A percentile compares a stretch with the other conserved stretches of the same genome.
Conservation (phyloP, 2,329 filamentous ascomycete species). For the Gnomoniopsis smithogilvyi region DNA sequence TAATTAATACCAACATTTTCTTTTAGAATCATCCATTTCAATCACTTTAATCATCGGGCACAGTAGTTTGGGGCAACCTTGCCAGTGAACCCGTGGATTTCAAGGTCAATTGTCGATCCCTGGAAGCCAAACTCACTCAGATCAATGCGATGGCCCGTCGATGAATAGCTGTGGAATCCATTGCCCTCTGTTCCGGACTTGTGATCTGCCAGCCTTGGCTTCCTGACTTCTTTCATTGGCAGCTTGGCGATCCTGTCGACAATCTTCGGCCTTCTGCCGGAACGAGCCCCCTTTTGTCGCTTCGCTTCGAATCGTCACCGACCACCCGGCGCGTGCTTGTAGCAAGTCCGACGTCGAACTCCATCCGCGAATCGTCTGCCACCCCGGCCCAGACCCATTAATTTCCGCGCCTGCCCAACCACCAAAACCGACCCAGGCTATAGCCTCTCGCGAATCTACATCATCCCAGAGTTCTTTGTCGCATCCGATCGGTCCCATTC, state of each 20-base stretch:
- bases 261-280: not conserved
- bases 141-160: slow-evolving; percentile 14
- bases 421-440: not conserved
- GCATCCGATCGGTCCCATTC: not conserved
- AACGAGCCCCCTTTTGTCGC: not conserved
- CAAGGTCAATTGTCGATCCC: not conserved
- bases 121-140: not conserved
- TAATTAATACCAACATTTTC: not conserved
- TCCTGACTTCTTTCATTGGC: slow-evolving; percentile 2
- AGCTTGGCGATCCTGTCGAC: slow-evolving; percentile 4
- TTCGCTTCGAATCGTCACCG: not conserved
- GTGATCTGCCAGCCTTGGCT: not conserved
- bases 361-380: not conserved
- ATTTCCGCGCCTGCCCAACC: not conserved
- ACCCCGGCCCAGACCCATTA: not conserved
- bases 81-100: not conserved
- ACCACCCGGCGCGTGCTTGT: not conserved
- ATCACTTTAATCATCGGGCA: slow-evolving; percentile 8
- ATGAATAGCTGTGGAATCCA: slow-evolving; percentile 9
- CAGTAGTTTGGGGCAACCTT: slow-evolving; percentile 5
- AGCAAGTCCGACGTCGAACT: not conserved
- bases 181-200: slow-evolving; percentile 1
- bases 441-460: not conserved
- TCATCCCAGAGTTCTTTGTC: not conserved
- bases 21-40: slow-evolving; percentile 6